These are phyloP conservation scores for Fusarium sp. DNA, from an alignment of 2,329 filamentous ascomycete species.

Conservation along the genomic window DNA sequence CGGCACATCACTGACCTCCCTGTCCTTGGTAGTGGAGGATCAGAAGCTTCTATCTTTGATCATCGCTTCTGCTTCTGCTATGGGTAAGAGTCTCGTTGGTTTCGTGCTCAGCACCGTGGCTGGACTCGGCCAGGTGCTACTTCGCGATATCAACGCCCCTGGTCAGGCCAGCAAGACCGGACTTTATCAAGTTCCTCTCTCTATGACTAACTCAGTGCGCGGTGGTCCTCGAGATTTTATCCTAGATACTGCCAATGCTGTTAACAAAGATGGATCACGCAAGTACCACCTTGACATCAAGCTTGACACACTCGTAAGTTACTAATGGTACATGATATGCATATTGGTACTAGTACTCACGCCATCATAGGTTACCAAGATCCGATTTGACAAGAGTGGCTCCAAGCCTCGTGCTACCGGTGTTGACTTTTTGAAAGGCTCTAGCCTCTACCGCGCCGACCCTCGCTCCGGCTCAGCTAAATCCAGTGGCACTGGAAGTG, in stretches of 20 bases:
- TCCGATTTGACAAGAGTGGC: conserved; percentile 54
- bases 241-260: conserved; percentile 51
- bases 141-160: conserved; percentile 49
- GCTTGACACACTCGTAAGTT: conserved; percentile 43
- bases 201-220: conserved; percentile 65
- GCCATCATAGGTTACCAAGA: conserved; percentile 48
- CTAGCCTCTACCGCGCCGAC: conserved; percentile 46
- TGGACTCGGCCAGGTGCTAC: conserved; percentile 48
- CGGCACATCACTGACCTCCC: conserved; percentile 33
- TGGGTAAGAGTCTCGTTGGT: conserved; percentile 44
- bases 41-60: conserved; percentile 50
- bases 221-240: conserved; percentile 71
- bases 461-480: conserved; percentile 40
- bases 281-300: conserved; percentile 51
- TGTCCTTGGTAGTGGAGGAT: conserved; percentile 49
- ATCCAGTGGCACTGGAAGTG: conserved; percentile 6
- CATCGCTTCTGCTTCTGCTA: conserved; percentile 47
- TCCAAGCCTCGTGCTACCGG: conserved; percentile 52
- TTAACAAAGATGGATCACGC: conserved; percentile 43
- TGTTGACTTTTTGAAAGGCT: conserved; percentile 52
- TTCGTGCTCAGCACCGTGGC: conserved; percentile 40
- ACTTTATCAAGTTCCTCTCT: conserved; percentile 72
- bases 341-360: rapidly evolving
- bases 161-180: conserved; percentile 38
- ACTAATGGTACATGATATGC: rapidly evolving